Conservation (phyloP, 306 rosid species). For the Ormosia emarginata region DNA sequence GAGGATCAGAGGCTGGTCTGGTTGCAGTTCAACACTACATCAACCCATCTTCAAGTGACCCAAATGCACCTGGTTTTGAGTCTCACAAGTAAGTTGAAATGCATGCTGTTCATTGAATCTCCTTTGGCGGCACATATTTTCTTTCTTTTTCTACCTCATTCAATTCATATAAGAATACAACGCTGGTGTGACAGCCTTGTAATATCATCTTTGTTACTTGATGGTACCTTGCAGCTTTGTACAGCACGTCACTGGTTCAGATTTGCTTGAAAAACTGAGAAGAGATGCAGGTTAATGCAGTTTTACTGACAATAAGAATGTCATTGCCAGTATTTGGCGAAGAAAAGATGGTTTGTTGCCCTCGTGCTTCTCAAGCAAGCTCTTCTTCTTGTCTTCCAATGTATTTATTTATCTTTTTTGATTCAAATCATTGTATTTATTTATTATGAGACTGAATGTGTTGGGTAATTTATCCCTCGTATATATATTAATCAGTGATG, state of each 20-base stretch:
- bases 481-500: slow-evolving; percentile 36
- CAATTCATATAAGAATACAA: not conserved
- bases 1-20: slow-evolving; percentile 34
- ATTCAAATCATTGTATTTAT: not conserved
- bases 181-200: not conserved
- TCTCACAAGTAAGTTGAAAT: slow-evolving; percentile 58
- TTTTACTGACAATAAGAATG: slow-evolving; percentile 7
- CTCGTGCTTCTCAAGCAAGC: slow-evolving; percentile 32
- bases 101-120: slow-evolving; percentile 2
- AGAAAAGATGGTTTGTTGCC: slow-evolving; percentile 21
- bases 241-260: slow-evolving; percentile 53
- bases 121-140: not conserved
- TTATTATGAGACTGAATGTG: slow-evolving; percentile 20
- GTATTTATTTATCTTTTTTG: not conserved
- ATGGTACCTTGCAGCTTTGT: slow-evolving; percentile 52
- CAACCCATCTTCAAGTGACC: slow-evolving; percentile 45
- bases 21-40: slow-evolving; percentile 52
- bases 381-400: slow-evolving; percentile 22
- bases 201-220: slow-evolving; percentile 13
- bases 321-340: not conserved
- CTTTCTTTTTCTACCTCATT: not conserved
- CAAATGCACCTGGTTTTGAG: slow-evolving; percentile 44
- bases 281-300: slow-evolving; percentile 31
- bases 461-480: slow-evolving; percentile 36
- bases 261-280: slow-evolving; percentile 32